A percentile compares a stretch with the other conserved stretches of the same genome.
These are phyloP conservation scores for Theileria parva DNA, from an alignment of 169 alveolate species.

Conservation along the genomic window DNA sequence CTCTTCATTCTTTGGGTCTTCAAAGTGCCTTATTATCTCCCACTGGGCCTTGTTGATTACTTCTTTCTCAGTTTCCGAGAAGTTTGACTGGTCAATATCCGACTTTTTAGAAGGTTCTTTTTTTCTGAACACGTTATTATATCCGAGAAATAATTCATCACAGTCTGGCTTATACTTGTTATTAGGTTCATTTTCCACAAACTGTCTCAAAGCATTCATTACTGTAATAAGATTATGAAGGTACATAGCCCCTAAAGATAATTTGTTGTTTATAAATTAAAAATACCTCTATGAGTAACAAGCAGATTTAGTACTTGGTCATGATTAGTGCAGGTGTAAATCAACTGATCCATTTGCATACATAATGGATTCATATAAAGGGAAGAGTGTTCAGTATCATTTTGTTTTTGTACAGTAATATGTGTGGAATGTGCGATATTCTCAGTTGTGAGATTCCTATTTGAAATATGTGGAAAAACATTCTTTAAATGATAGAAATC, in stretches of 20 bases:
- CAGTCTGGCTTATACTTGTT: conserved; percentile 42
- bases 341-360: conserved; percentile 71
- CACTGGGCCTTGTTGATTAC: conserved; percentile 35
- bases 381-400: conserved; percentile 6
- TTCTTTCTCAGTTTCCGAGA: conserved; percentile 24
- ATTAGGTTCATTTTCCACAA: conserved; percentile 58
- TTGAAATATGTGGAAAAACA: not conserved
- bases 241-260: conserved; percentile 67
- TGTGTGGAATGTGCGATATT: conserved; percentile 16
- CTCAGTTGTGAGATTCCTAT: conserved; percentile 4
- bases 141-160: conserved; percentile 48
- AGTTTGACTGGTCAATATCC: not conserved
- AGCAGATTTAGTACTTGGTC: conserved; percentile 69
- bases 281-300: conserved; percentile 73
- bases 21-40: conserved; percentile 46
- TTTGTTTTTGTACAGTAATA: not conserved
- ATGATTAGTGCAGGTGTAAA: conserved; percentile 66
- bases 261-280: not conserved
- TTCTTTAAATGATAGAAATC: not conserved
- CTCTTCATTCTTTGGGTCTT: conserved; percentile 50
- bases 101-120: not conserved
- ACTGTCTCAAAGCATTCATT: conserved; percentile 66
- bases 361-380: conserved; percentile 71
- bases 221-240: conserved; percentile 77
- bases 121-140: conserved; percentile 25